phyloP scores from a whole-genome alignment of 176 grass and related monocot species.

The Ananas comosus region DNA sequence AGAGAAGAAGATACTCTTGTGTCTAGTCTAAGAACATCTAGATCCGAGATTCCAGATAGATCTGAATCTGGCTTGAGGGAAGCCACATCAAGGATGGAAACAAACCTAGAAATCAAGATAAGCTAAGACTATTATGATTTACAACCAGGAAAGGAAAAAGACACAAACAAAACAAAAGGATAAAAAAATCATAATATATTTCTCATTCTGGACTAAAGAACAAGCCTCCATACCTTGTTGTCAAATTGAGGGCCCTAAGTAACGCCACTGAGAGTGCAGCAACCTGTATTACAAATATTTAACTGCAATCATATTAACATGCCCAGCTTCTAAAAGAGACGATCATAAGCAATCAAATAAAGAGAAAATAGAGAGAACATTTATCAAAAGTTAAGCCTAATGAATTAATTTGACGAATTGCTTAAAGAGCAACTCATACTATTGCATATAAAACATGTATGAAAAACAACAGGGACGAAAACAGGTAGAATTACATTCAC shows the following conservation, averaged over 20 bases:
- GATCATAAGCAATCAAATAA: background rate
- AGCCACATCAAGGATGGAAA: slow-evolving; percentile 66
- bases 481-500: no score
- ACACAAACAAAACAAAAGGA: background rate
- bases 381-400: background rate
- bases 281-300: slow-evolving; percentile 49
- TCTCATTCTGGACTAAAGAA: background rate
- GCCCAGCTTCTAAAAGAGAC: background rate
- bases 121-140: slow-evolving; percentile 10
- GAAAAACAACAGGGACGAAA: background rate
- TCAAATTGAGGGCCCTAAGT: slow-evolving; percentile 89
- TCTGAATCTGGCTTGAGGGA: slow-evolving; percentile 59
- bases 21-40: slow-evolving; percentile 54
- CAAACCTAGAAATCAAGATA: slow-evolving; percentile 53
- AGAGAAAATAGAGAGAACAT: background rate
- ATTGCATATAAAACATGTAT: background rate
- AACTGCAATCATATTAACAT: background rate
- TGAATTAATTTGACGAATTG: background rate
- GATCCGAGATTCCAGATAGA: slow-evolving; percentile 25
- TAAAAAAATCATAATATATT: background rate
- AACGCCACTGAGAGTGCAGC: slow-evolving; percentile 85
- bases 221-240: slow-evolving; percentile 48
- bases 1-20: slow-evolving; percentile 41
- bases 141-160: background rate
- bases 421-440: background rate